Percentiles rank a stretch among this genome's conserved stretches.
phyloP scores from a whole-genome alignment of 2,329 filamentous ascomycete genomes.

The Colletotrichum higginsianum region DNA sequence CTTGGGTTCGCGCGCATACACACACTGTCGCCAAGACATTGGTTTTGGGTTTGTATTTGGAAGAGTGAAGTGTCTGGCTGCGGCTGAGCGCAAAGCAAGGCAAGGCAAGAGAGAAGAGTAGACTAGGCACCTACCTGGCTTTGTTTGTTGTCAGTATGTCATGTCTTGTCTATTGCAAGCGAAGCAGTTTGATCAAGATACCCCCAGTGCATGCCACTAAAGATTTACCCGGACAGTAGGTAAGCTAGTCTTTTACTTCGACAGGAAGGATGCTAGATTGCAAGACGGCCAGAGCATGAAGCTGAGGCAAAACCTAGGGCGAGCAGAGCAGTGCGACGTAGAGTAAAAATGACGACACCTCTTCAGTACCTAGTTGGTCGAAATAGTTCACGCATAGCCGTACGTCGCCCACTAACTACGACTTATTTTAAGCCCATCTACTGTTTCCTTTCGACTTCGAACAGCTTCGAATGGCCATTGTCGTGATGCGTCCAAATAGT shows the following conservation, averaged over 20 bases:
- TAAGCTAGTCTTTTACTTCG: background rate
- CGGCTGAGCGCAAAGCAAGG: background rate
- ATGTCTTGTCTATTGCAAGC: background rate
- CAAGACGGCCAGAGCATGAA: background rate
- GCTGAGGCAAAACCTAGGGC: background rate
- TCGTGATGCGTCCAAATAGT: too few species aligned
- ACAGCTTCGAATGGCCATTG: background rate
- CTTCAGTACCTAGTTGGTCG: too few species aligned
- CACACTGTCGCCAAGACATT: background rate
- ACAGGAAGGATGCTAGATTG: too few species aligned
- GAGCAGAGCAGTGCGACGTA: background rate
- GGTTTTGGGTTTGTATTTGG: background rate
- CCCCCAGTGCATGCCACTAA: background rate
- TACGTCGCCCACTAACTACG: too few species aligned
- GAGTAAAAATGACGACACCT: background rate
- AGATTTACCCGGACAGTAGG: background rate
- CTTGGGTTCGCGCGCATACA: background rate
- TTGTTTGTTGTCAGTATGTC: background rate
- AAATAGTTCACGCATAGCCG: too few species aligned
- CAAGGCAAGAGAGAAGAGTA: background rate
- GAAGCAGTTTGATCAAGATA: background rate
- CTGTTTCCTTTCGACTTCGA: too few species aligned
- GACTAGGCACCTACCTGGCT: background rate
- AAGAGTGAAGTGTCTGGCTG: background rate
- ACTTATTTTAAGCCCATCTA: too few species aligned